Base-by-base conservation (phyloP, 176 grass and related monocot genomes). In the Avena sativa region DNA sequence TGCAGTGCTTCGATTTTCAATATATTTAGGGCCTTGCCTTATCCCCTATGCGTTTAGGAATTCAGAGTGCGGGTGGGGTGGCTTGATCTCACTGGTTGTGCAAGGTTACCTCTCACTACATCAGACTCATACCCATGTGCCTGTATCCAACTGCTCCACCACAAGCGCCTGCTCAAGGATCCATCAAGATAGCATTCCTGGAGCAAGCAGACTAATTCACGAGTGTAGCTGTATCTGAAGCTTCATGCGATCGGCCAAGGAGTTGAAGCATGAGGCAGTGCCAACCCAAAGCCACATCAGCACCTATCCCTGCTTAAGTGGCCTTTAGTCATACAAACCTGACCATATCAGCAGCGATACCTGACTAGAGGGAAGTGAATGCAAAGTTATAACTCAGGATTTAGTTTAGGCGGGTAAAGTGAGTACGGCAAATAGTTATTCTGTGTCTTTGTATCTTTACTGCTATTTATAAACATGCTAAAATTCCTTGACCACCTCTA, bases 401-500 rank as follows among this genome's bases (percentile, higher is more conserved):
- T 70, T 20, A 12, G 4, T 69, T 38, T 10, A 38, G 1, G 15
- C 15, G 25, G 65, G 30, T 69, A 12, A 69, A 19, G 32, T 8
- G 32, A 69, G 65, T 23, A 69, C 0, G 32, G 1, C 6, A 38
- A 69, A 19, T n/a, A 84, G 47, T 85, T 71, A 74, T 20, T 19
- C 4, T 71, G 1, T 82, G 38, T 57, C 14, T 72, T 69, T 82
- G 11, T 61, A 63, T n/a, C 81, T 81, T 1, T 19, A 48, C 15
- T 66, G 55, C 52, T 51, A 63, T 50, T 47, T 81, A 26, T 79
- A 28, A 9, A 66, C 17, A 5, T 78, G 47, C 58, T 51, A 8
- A 56, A 91, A 70, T 78, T 92, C 91, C 91, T 95, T 98, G 88
- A 98, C 90, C 71, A 63, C 38, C 64, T 71, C 58, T 94, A 78